Conservation (phyloP, 768 basidiomycete species). For the Xerocomellus amylosporus region DNA sequence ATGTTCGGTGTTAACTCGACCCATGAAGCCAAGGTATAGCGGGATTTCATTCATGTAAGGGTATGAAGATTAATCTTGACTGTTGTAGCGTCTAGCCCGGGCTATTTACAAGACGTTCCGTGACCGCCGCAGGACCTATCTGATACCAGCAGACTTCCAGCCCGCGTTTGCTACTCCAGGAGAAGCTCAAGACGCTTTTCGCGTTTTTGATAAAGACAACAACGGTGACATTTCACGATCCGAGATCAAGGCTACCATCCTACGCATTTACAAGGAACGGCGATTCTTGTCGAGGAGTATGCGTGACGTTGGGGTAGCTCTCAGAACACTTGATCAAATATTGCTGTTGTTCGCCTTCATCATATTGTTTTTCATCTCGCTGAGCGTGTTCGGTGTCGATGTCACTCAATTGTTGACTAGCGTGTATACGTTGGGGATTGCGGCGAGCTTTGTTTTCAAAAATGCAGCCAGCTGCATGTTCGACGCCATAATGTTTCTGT, state of each 20-base stretch:
- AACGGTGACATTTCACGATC: conserved; percentile 73
- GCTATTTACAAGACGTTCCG: conserved; percentile 63
- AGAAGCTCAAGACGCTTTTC: conserved; percentile 65
- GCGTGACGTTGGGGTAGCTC: conserved; percentile 69
- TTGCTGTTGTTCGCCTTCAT: conserved; percentile 60
- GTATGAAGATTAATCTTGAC: not conserved
- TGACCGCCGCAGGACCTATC: conserved; percentile 51
- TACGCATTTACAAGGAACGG: conserved; percentile 77
- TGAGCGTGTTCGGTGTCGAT: conserved; percentile 69
- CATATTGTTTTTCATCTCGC: conserved; percentile 68
- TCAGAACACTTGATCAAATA: conserved; percentile 62
- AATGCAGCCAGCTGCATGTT: conserved; percentile 67
- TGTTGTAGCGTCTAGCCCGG: conserved; percentile 59
- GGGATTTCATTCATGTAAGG: not conserved
- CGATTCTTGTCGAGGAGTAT: conserved; percentile 72
- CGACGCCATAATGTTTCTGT: conserved; percentile 78
- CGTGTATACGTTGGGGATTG: conserved; percentile 69
- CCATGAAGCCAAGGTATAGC: conserved; percentile 62
- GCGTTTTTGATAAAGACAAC: conserved; percentile 70
- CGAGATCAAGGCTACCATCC: conserved; percentile 68
- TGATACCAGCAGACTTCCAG: conserved; percentile 66
- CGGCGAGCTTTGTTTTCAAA: conserved; percentile 80
- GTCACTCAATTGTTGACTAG: conserved; percentile 66
- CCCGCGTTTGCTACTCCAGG: conserved; percentile 60
- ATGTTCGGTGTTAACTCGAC: conserved; percentile 54